Evolutionary conservation across 2,329 filamentous ascomycete genomes (phyloP), one percentile per base, ranked within the genome.

Genomic region (Lasiodiplodia citricola): DNA sequence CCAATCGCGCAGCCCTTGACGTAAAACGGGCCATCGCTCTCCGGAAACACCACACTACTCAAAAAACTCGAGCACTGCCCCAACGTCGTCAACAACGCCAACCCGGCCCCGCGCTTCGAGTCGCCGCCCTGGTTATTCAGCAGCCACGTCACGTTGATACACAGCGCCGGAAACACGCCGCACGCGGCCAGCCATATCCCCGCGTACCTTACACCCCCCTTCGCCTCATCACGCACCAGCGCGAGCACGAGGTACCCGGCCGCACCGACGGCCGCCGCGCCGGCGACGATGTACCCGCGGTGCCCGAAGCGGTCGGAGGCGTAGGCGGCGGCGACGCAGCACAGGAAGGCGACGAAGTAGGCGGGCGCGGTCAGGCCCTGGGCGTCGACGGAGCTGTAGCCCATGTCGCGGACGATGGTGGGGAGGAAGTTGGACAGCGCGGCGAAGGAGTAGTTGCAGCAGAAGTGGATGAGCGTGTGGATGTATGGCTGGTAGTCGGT

Each of bases 291-390:
- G 6, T 74, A 71, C 1, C 81, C 81, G 16, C 81, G 71, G 25
- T 76, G 74, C 23, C 77, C 73, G 28, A 73, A 77, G n/a, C 76
- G 72, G 68, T 83, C 82, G 0, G 81, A 80, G 1, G 77, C 57
- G 25, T 75, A 76, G 0, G 80, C 77, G 0, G 73, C 75, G 11
- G 71, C 47, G 18, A 79, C 67, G 41, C 75, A 78, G 55, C 75
- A 74, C 0, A 83, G 47, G 63, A 82, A 83, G 2, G 81, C 77
- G 3, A 70, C 72, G 50, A 83, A 77, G 69, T 83, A 83, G 2
- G 80, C 77, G 0, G 81, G 81, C 0, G 82, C 82, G 0, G 80
- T 76, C 0, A 83, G 73, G 0, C 82, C 82, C 68, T 83, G 81
- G 0, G 81, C 80, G 31, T 80, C 73, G 66, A 83, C 70, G 3